Conservation (phyloP, 768 basidiomycete genomes). For the Panaeolus cyanescens region DNA sequence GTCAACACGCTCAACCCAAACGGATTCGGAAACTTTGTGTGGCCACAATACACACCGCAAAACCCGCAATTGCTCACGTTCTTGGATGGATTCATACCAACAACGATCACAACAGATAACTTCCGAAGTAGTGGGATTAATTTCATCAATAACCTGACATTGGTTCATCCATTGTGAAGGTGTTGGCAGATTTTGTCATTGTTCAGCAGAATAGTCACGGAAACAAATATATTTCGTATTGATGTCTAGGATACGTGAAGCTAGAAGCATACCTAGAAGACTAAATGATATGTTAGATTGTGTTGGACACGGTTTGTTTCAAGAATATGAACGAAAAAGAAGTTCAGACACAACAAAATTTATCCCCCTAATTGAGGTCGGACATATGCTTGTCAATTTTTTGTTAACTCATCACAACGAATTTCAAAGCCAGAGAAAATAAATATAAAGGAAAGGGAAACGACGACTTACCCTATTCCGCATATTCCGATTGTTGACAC, state of each 20-base stretch:
- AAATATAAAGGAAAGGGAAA: not conserved
- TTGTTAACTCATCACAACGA: slow-evolving; percentile 21
- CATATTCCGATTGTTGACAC: too few species aligned
- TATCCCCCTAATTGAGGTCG: slow-evolving; percentile 25
- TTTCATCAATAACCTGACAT: slow-evolving; percentile 24
- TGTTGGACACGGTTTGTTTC: not conserved
- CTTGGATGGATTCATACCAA: slow-evolving; percentile 28
- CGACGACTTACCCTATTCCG: slow-evolving; percentile 6
- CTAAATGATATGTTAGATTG: not conserved
- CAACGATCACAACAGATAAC: slow-evolving; percentile 25
- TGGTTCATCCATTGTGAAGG: slow-evolving; percentile 15
- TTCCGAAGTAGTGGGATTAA: slow-evolving; percentile 22
- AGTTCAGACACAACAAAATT: slow-evolving; percentile 23
- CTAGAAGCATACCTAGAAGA: not conserved
- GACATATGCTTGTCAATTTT: slow-evolving; percentile 29
- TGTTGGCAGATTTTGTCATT: not conserved
- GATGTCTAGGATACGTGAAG: too few species aligned
- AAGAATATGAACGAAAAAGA: not conserved
- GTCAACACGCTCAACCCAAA: slow-evolving; percentile 31
- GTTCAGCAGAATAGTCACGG: not conserved
- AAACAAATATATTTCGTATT: too few species aligned
- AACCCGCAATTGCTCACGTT: slow-evolving; percentile 31
- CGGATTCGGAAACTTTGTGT: slow-evolving; percentile 18
- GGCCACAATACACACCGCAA: slow-evolving; percentile 24
- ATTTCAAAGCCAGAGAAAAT: not conserved